Evolutionary conservation across 495 filamentous ascomycete genomes (phyloP).

Genomic region (Aspergillus baeticus): DNA sequence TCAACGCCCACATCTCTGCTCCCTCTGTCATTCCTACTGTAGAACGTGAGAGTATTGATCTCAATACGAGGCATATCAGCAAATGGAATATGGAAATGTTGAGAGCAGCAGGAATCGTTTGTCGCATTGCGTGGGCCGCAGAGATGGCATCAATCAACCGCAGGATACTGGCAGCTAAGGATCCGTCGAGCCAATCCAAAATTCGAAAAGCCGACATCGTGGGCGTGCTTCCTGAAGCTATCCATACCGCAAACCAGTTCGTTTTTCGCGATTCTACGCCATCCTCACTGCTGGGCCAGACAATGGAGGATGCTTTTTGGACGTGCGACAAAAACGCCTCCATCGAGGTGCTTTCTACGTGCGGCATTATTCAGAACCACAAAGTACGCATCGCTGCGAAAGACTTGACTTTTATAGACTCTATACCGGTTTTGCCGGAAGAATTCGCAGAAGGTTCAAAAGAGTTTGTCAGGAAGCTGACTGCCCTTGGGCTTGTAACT

Average conservation of each 20-base stretch:
- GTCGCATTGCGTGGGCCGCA: conserved; percentile 79
- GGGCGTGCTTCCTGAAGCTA: conserved; percentile 70
- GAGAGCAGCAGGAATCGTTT: conserved; percentile 83
- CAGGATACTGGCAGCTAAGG: conserved; percentile 30
- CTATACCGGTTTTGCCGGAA: conserved; percentile 83
- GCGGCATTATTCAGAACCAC: conserved; percentile 75
- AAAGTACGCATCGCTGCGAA: conserved; percentile 77
- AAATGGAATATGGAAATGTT: conserved; percentile 98
- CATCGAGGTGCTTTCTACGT: conserved; percentile 85
- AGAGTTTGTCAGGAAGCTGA: conserved; percentile 73
- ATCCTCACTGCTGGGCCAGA: conserved; percentile 70
- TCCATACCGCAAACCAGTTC: conserved; percentile 72
- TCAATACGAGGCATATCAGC: conserved; percentile 90
- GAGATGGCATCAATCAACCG: conserved; percentile 76
- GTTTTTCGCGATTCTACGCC: conserved; percentile 87
- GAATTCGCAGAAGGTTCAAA: conserved; percentile 61
- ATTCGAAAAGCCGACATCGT: conserved; percentile 60
- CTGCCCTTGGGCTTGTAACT: conserved; percentile 74
- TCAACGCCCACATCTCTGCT: conserved; percentile 95
- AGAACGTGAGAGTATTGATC: conserved; percentile 94
- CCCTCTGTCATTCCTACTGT: conserved; percentile 97
- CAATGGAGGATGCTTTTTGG: conserved; percentile 95
- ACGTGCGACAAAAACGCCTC: conserved; percentile 74
- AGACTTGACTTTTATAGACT: conserved; percentile 83
- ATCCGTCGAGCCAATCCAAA: conserved; percentile 49